Conservation (phyloP, 148 eudicot species). For the Vaccinium darrowii region DNA sequence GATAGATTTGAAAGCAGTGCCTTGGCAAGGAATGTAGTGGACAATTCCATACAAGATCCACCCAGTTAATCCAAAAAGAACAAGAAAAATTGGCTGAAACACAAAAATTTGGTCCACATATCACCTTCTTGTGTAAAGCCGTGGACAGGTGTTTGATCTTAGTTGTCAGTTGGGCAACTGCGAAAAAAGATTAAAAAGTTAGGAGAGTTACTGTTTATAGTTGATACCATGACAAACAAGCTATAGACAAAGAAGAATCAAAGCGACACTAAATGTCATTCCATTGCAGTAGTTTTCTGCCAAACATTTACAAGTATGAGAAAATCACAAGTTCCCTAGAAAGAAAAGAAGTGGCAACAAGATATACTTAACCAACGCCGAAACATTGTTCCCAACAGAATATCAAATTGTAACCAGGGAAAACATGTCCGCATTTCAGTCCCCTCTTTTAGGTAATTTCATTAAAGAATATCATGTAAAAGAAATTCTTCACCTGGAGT, state of each 20-base stretch:
- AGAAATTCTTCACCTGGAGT: background rate
- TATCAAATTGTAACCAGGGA: background rate
- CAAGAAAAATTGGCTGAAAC: background rate
- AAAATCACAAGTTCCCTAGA: background rate
- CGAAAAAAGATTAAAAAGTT: conserved; percentile 13
- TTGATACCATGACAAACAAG: background rate
- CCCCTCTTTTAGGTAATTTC: background rate
- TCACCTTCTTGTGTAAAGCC: conserved; percentile 61
- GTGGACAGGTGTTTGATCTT: conserved; percentile 58
- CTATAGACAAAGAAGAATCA: background rate
- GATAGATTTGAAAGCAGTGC: too few species aligned
- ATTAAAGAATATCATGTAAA: background rate
- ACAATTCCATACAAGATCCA: background rate
- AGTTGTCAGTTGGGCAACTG: conserved; percentile 74
- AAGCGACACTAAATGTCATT: background rate
- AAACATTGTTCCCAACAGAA: background rate
- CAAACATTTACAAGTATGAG: background rate
- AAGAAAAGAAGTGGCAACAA: background rate
- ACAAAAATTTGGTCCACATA: background rate
- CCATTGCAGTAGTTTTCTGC: background rate
- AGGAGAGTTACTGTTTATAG: background rate
- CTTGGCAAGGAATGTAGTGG: background rate
- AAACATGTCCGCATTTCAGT: background rate
- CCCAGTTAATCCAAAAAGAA: background rate
- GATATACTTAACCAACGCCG: background rate